These are phyloP conservation scores for Cystobasidium slooffiae DNA, from an alignment of 1,284 basidiomycete genomes.

Conservation along the genomic window DNA sequence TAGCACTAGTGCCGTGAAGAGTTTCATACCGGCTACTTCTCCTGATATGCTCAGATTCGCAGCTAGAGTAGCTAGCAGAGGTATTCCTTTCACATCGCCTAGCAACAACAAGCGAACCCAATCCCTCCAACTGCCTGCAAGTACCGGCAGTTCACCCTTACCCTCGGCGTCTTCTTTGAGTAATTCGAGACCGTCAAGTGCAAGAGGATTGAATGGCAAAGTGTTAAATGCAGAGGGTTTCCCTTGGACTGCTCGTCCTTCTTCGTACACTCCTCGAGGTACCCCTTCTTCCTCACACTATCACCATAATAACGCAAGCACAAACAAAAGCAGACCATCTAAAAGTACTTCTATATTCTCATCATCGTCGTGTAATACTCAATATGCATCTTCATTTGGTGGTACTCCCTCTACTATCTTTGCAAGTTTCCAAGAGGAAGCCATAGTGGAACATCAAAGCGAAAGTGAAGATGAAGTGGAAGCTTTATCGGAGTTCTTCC, in stretches of 20 bases:
- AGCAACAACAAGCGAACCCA: background rate
- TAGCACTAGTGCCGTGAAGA: too few species aligned
- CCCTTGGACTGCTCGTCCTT: conserved; percentile 34
- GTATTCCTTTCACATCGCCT: background rate
- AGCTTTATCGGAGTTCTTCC: background rate
- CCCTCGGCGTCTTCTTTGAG: too few species aligned
- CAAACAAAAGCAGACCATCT: too few species aligned
- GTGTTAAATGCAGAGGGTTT: conserved; percentile 21
- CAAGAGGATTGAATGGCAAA: background rate
- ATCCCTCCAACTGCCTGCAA: background rate
- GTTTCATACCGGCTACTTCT: background rate
- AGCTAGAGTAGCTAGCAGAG: conserved; percentile 12
- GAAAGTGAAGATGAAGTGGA: too few species aligned
- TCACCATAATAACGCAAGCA: background rate
- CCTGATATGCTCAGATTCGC: conserved; percentile 23
- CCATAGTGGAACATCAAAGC: too few species aligned
- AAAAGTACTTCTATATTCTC: too few species aligned
- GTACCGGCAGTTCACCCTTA: too few species aligned
- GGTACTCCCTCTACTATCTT: too few species aligned
- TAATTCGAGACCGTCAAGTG: conserved; percentile 10
- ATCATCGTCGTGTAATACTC: too few species aligned
- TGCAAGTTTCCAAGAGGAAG: too few species aligned
- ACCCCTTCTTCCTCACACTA: background rate
- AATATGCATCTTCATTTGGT: too few species aligned
- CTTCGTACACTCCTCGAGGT: background rate